Conservation (phyloP, 2,329 filamentous ascomycete genomes). For the Botrytis tulipae region DNA sequence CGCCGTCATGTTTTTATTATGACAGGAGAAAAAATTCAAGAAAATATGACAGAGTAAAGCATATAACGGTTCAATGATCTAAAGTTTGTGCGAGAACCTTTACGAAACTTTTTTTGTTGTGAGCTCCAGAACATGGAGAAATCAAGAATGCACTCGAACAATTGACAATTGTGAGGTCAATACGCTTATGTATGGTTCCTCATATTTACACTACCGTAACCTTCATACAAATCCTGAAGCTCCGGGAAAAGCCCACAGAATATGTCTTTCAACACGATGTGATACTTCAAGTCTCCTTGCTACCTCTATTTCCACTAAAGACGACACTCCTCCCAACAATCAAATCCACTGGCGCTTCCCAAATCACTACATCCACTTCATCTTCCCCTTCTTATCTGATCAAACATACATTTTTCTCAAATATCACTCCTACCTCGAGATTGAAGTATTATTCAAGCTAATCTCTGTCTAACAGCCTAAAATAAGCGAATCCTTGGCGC, state of each 20-base stretch:
- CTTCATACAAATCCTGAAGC: too few species aligned
- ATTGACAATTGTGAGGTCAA: neutral
- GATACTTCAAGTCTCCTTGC: neutral
- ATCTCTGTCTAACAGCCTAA: neutral
- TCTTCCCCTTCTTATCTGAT: neutral
- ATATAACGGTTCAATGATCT: neutral
- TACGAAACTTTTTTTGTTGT: neutral
- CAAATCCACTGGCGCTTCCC: accelerated
- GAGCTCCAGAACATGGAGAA: neutral
- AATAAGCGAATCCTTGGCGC: neutral
- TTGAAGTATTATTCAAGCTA: neutral
- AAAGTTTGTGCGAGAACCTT: neutral
- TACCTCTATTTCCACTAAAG: neutral
- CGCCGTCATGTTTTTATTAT: neutral
- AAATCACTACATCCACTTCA: neutral
- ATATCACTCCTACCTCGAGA: neutral
- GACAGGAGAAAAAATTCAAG: accelerated
- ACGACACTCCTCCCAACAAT: neutral
- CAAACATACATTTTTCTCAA: neutral
- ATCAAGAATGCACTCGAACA: neutral
- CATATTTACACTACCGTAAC: too few species aligned
- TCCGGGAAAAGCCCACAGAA: neutral
- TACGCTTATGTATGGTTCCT: neutral
- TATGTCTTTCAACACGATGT: neutral
- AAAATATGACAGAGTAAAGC: accelerated